Evolutionary conservation across 2,329 filamentous ascomycete genomes (phyloP).

Genomic region (Mycosphaerelloides madeirae): DNA sequence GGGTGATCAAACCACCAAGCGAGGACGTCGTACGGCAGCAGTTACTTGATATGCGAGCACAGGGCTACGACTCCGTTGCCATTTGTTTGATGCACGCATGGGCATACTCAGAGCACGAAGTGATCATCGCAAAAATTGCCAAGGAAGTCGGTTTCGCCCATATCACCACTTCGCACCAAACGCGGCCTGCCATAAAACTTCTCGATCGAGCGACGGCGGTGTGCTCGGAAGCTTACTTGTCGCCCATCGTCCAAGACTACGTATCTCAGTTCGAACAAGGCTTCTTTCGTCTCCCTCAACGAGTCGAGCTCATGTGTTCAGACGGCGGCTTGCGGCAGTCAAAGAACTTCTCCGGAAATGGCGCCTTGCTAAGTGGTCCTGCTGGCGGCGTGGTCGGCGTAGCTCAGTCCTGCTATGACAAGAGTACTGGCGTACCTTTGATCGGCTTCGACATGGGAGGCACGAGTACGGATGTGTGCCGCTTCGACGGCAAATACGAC

Average conservation of each 20-base stretch:
- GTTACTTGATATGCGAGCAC: constrained; percentile 59
- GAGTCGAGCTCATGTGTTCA: constrained; percentile 34
- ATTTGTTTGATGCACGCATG: constrained; percentile 88
- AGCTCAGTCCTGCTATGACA: constrained; percentile 30
- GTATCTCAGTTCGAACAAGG: constrained; percentile 38
- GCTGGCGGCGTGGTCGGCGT: constrained; percentile 35
- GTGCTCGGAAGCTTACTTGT: constrained; percentile 63
- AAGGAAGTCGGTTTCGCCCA: constrained; percentile 73
- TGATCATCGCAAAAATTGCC: constrained; percentile 66
- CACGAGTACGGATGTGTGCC: constrained; percentile 31
- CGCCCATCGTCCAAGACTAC: constrained; percentile 69
- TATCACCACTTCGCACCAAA: constrained; percentile 69
- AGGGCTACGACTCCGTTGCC: constrained; percentile 70
- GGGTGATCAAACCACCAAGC: constrained; percentile 59
- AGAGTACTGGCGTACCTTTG: constrained; percentile 21
- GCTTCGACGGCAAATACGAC: constrained; percentile 32
- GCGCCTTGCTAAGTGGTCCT: constrained; percentile 32
- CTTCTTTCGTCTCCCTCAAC: constrained; percentile 28
- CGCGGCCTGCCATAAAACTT: constrained; percentile 78
- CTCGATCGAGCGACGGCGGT: constrained; percentile 63
- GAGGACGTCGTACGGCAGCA: constrained; percentile 52
- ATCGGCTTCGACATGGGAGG: constrained; percentile 29
- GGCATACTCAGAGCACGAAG: constrained; percentile 75
- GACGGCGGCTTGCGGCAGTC: constrained; percentile 30
- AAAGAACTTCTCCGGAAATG: constrained; percentile 28